phyloP scores from a whole-genome alignment of 352 stramenopile species.

The Phytopythium delawarense region DNA sequence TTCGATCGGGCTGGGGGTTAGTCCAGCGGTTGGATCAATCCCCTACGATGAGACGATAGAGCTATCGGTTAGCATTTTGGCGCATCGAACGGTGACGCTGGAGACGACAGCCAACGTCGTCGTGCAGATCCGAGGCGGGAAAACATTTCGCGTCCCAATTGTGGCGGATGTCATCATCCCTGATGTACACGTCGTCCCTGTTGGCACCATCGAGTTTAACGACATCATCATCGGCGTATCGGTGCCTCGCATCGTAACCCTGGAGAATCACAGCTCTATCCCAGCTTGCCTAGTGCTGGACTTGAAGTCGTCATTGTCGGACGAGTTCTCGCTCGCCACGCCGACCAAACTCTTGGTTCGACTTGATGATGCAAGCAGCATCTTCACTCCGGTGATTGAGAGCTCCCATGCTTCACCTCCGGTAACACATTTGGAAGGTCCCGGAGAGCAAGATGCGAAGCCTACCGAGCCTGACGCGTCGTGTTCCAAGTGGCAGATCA shows the following conservation, averaged over 20 bases:
- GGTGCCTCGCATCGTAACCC: conserved; percentile 47
- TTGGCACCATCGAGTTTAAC: conserved; percentile 60
- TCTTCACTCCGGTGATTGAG: conserved; percentile 63
- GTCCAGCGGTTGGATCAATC: conserved; percentile 36
- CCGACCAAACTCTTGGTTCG: conserved; percentile 41
- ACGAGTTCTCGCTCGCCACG: conserved; percentile 68
- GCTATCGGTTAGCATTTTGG: conserved; percentile 42
- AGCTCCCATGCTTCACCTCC: neutral
- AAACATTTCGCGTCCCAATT: conserved; percentile 62
- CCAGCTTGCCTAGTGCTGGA: conserved; percentile 75
- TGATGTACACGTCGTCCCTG: conserved; percentile 56
- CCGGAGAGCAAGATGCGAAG: neutral
- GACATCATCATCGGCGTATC: conserved; percentile 77
- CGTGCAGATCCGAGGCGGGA: conserved; percentile 72
- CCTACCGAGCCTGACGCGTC: conserved; percentile 11
- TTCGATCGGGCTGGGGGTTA: conserved; percentile 40
- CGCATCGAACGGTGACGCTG: conserved; percentile 45
- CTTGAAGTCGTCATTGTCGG: conserved; percentile 32
- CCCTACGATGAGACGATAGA: conserved; percentile 50
- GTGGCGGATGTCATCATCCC: conserved; percentile 68
- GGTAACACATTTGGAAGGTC: neutral
- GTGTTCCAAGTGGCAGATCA: conserved; percentile 69
- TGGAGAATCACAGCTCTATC: conserved; percentile 85
- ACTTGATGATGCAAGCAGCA: conserved; percentile 74
- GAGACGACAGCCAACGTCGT: conserved; percentile 37